Evolutionary conservation across 495 filamentous ascomycete species (phyloP).

Genomic region (Aspergillus avenaceus): DNA sequence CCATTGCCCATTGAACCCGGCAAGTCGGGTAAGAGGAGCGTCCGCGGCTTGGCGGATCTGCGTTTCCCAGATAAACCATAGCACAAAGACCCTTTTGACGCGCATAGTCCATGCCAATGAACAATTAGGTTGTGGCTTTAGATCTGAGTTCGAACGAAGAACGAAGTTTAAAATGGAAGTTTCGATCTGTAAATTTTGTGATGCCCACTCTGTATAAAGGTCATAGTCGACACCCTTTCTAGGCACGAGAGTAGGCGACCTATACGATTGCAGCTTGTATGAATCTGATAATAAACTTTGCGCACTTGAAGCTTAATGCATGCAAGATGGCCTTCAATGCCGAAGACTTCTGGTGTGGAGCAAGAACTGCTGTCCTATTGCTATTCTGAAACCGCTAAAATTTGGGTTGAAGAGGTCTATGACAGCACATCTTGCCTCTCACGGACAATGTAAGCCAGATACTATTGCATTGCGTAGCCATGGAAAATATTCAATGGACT

Average conservation of each 20-base stretch:
- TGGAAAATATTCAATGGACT: constrained; percentile 8
- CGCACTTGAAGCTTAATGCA: not conserved
- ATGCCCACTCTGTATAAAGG: no score
- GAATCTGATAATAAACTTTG: not conserved
- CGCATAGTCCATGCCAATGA: not conserved
- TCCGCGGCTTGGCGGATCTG: not conserved
- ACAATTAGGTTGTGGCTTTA: not conserved
- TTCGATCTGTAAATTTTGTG: no score
- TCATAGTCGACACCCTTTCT: not conserved
- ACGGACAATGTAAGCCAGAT: not conserved
- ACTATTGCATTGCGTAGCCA: constrained; percentile 2
- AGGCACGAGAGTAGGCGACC: not conserved
- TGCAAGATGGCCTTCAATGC: not conserved
- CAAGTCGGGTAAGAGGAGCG: not conserved
- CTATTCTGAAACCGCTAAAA: not conserved
- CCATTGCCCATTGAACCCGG: not conserved
- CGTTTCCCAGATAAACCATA: not conserved
- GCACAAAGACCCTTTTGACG: not conserved
- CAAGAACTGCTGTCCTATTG: not conserved
- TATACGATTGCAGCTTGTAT: not conserved
- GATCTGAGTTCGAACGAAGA: not conserved
- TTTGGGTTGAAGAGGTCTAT: not conserved
- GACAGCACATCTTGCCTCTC: not conserved
- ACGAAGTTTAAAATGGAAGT: no score
- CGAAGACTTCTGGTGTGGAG: not conserved